phyloP scores from a whole-genome alignment of 2,329 filamentous ascomycete species.

The Raffaelea ambrosiae region DNA sequence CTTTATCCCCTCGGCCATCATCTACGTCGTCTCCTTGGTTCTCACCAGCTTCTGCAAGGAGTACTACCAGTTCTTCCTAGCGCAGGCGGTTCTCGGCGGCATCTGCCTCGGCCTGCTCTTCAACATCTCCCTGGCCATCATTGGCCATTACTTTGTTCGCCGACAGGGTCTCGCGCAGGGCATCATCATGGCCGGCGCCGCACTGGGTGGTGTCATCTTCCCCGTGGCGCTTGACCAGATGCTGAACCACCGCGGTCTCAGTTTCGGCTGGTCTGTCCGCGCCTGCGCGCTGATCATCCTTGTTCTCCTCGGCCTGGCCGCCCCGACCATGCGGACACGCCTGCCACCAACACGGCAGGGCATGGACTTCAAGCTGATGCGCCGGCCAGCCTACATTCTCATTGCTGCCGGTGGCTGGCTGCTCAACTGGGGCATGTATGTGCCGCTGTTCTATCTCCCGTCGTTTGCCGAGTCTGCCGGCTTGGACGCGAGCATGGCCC shows the following conservation, averaged over 20 bases:
- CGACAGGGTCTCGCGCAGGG: constrained; percentile 1
- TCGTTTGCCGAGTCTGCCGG: constrained; percentile 39
- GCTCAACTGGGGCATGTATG: constrained; percentile 33
- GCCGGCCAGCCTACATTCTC: constrained; percentile 43
- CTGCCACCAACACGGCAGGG: constrained; percentile 27
- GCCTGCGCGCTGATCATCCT: constrained; percentile 2
- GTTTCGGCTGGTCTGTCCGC: constrained; percentile 5
- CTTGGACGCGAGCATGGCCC: constrained; percentile 37
- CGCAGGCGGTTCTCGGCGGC: constrained; percentile 2
- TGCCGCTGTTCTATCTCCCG: constrained; percentile 45
- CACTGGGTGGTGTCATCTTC: constrained; percentile 3
- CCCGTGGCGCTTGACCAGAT: constrained; percentile 43
- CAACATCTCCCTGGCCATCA: not conserved
- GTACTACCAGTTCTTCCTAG: constrained; percentile 5
- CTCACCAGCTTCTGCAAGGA: constrained; percentile 9
- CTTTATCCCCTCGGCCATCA: constrained; percentile 41
- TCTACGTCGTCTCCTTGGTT: constrained; percentile 41
- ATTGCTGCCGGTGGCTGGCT: constrained; percentile 14
- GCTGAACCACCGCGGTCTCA: constrained; percentile 26
- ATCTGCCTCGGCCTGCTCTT: constrained; percentile 3
- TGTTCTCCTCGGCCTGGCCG: not conserved
- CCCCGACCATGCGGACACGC: constrained; percentile 32
- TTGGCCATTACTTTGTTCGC: constrained; percentile 2
- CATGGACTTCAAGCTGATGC: constrained; percentile 35
- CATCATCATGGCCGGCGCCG: constrained; percentile 3